Conservation (phyloP, 2,329 filamentous ascomycete species). For the Fusarium duplospermum region DNA sequence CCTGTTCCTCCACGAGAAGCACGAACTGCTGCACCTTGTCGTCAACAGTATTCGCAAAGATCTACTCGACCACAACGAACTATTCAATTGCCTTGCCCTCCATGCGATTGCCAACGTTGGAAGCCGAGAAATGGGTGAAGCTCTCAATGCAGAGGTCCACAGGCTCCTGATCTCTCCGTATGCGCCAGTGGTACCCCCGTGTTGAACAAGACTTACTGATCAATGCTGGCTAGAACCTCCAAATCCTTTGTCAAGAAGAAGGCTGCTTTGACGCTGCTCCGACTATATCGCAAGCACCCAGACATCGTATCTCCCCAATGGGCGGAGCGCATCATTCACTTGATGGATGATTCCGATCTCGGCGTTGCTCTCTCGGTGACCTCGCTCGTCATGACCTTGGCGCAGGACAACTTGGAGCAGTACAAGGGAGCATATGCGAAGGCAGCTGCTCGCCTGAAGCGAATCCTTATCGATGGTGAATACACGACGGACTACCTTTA, state of each 20-base stretch:
- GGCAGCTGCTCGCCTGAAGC: conserved; percentile 88
- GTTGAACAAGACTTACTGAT: conserved; percentile 11
- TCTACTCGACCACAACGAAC: conserved; percentile 91
- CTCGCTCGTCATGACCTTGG: conserved; percentile 92
- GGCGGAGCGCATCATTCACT: conserved; percentile 97
- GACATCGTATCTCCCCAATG: conserved; percentile 95
- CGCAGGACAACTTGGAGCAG: conserved; percentile 92
- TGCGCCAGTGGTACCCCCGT: conserved; percentile 49
- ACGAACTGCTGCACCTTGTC: conserved; percentile 94
- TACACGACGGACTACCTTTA: conserved; percentile 93
- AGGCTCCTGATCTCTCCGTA: conserved; percentile 93
- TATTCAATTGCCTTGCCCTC: conserved; percentile 95
- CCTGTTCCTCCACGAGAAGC: conserved; percentile 94
- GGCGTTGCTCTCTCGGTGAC: conserved; percentile 96
- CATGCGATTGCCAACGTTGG: conserved; percentile 99
- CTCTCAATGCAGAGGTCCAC: conserved; percentile 91
- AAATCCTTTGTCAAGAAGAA: conserved; percentile 99
- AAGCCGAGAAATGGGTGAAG: conserved; percentile 96
- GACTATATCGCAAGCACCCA: conserved; percentile 93
- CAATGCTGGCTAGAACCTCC: conserved; percentile 61
- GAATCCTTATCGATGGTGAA: conserved; percentile 90
- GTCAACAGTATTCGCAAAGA: conserved; percentile 99
- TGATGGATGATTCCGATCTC: conserved; percentile 96
- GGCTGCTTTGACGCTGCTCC: conserved; percentile 90
- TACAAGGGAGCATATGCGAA: conserved; percentile 97